Percentiles rank a stretch among this genome's conserved stretches.
These are phyloP conservation scores for Eutrema yunnanense DNA, from an alignment of 345 rosid genomes.

Conservation along the genomic window DNA sequence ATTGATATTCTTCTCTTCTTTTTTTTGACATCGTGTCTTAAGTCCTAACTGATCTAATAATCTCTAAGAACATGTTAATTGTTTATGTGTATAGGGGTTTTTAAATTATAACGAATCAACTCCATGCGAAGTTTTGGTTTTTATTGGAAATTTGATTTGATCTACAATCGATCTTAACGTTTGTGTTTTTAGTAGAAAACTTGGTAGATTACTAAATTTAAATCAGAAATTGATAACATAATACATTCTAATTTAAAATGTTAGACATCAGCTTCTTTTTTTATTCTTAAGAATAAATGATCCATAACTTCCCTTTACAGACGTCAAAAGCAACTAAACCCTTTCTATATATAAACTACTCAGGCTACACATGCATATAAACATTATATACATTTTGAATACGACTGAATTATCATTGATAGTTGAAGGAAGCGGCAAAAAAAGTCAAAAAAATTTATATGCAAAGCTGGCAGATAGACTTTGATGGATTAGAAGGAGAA, in stretches of 20 bases:
- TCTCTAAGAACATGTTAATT: neutral
- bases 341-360: neutral
- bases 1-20: too few species aligned
- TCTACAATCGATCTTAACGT: neutral
- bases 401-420: neutral
- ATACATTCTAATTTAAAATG: neutral
- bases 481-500: slow-evolving; percentile 12
- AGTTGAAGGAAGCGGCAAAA: neutral
- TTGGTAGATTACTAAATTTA: neutral
- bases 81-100: neutral
- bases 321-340: slow-evolving; percentile 3
- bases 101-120: neutral
- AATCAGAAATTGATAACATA: neutral
- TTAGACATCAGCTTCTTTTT: neutral
- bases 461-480: slow-evolving; percentile 33
- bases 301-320: slow-evolving; percentile 3
- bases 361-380: neutral
- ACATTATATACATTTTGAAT: neutral
- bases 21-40: too few species aligned
- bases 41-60: neutral
- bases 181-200: neutral
- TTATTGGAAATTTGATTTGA: neutral
- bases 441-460: neutral
- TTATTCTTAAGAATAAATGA: neutral
- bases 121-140: neutral